Conservation (phyloP, 768 basidiomycete species). For the Kwoniella europaea region DNA sequence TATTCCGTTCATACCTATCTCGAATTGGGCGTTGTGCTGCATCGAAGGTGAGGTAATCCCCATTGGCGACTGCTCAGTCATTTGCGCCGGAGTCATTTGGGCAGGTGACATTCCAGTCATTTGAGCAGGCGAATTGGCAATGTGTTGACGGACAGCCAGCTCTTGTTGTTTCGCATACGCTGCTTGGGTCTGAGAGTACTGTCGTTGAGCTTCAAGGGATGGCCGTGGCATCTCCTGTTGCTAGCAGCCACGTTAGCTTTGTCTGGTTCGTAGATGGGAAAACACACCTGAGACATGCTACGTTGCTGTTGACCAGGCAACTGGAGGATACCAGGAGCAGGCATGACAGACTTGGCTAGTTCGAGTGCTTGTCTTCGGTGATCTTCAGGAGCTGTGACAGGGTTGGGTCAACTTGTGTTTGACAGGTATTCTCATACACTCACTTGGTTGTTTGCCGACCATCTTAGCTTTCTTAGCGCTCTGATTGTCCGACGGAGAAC, state of each 20-base stretch:
- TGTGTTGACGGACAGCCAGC: constrained; percentile 13
- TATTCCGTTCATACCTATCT: constrained; percentile 13
- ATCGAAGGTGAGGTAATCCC: constrained; percentile 12
- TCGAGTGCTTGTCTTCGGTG: constrained; percentile 37
- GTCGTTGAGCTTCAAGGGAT: constrained; percentile 28
- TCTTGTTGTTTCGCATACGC: constrained; percentile 27
- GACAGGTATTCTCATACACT: constrained; percentile 7
- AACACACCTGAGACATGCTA: constrained; percentile 25
- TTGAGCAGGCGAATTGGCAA: constrained; percentile 28
- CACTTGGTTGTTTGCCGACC: constrained; percentile 33
- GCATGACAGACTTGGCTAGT: constrained; percentile 27
- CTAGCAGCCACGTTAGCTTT: background rate
- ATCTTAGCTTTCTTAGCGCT: constrained; percentile 23
- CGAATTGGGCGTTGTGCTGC: constrained; percentile 2
- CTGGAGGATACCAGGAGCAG: constrained; percentile 6
- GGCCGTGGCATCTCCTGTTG: constrained; percentile 20
- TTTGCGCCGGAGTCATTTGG: constrained; percentile 32
- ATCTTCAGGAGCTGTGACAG: constrained; percentile 30
- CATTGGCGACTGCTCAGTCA: constrained; percentile 29
- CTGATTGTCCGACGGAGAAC: constrained; percentile 8
- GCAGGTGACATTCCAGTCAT: constrained; percentile 30
- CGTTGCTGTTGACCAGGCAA: constrained; percentile 20
- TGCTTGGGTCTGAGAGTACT: constrained; percentile 34
- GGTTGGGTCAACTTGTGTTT: background rate
- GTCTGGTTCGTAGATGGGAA: background rate